Conservation (phyloP, 1,284 basidiomycete genomes). For the Ceratobasidium papillatum region DNA sequence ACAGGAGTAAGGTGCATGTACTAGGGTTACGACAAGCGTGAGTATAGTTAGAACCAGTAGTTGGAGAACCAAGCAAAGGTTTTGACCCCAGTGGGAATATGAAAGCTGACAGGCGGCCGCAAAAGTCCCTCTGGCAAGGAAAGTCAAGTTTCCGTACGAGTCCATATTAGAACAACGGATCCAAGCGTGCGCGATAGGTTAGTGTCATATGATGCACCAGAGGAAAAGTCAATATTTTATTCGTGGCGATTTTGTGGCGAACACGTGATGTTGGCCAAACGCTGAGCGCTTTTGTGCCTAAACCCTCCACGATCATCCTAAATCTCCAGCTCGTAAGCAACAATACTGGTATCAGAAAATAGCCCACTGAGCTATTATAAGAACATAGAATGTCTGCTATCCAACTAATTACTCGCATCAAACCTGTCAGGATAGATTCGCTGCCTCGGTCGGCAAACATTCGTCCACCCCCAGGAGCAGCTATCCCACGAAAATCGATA, state of each 20-base stretch:
- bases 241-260: not conserved
- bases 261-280: not conserved
- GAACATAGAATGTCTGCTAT: conserved; percentile 9
- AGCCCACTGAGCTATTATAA: not conserved
- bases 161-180: too few species aligned
- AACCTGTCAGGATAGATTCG: conserved; percentile 13
- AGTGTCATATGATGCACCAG: too few species aligned
- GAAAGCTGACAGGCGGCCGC: too few species aligned
- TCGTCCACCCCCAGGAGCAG: not conserved
- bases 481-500: not conserved
- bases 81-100: too few species aligned
- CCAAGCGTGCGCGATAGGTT: too few species aligned
- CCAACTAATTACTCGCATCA: conserved; percentile 25
- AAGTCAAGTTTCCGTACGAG: too few species aligned
- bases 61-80: too few species aligned
- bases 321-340: not conserved
- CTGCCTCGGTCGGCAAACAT: conserved; percentile 14
- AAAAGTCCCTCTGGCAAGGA: too few species aligned
- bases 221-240: too few species aligned
- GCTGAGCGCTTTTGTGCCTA: not conserved
- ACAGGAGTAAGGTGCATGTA: too few species aligned
- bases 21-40: too few species aligned
- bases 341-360: not conserved
- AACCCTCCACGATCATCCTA: not conserved
- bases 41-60: too few species aligned